A percentile compares a stretch with the other conserved stretches of the same genome.
These are phyloP conservation scores for Balamuthia mandrillaris DNA, from an alignment of 208 protist genomes.

Conservation along the genomic window DNA sequence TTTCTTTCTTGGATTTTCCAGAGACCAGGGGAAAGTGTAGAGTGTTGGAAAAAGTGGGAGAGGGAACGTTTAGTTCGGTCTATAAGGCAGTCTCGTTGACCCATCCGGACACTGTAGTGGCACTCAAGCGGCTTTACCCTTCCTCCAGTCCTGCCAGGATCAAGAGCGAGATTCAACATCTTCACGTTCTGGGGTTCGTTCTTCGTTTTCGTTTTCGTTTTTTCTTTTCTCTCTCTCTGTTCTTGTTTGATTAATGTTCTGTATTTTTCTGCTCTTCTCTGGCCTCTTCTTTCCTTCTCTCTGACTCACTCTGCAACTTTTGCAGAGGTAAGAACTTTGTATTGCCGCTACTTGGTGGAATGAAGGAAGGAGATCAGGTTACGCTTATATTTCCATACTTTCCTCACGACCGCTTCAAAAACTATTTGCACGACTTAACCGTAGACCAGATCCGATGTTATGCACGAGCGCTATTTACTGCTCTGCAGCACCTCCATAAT, in stretches of 20 bases:
- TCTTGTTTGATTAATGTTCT: no score
- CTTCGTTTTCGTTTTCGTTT: not conserved
- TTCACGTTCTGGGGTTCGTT: constrained; percentile 36
- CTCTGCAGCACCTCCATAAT: constrained; percentile 51
- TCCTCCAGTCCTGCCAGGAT: constrained; percentile 50
- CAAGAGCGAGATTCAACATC: constrained; percentile 54
- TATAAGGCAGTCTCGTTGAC: constrained; percentile 52
- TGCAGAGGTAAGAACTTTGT: constrained; percentile 40
- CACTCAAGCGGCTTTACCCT: constrained; percentile 54
- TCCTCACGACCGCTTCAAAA: constrained; percentile 56
- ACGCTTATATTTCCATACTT: constrained; percentile 55
- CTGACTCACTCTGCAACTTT: not conserved
- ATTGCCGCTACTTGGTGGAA: constrained; percentile 28
- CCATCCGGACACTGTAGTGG: constrained; percentile 36
- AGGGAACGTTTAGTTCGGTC: constrained; percentile 64
- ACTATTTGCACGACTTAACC: constrained; percentile 52
- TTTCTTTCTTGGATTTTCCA: constrained; percentile 45
- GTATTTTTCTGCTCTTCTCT: not conserved
- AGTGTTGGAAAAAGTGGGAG: constrained; percentile 59
- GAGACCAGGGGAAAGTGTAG: constrained; percentile 44
- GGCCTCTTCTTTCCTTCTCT: not conserved
- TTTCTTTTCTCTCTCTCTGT: not conserved
- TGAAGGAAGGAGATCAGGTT: constrained; percentile 52
- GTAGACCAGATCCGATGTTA: constrained; percentile 42
- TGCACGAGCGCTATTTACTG: constrained; percentile 42